Conservation (phyloP, 2,329 filamentous ascomycete species). For the Volutella citrinella region DNA sequence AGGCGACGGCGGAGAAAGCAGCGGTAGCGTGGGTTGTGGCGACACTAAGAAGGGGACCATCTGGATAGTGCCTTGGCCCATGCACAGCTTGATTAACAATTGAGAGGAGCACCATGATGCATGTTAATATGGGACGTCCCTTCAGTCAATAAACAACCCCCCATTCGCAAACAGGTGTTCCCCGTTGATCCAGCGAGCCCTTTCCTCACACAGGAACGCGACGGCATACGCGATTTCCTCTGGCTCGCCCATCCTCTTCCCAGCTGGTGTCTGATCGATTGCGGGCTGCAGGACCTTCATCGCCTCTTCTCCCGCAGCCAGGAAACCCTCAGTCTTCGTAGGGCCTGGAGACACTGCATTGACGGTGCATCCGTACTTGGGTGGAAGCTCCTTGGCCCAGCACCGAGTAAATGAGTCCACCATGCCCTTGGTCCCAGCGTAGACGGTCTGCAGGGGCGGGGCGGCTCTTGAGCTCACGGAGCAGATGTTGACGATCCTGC, state of each 20-base stretch:
- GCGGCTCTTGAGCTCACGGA: conserved; percentile 32
- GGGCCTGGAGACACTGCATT: conserved; percentile 43
- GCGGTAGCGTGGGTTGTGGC: no score
- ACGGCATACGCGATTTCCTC: conserved; percentile 47
- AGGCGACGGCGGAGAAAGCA: no score
- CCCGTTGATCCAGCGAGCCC: conserved; percentile 47
- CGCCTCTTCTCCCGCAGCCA: conserved; percentile 15
- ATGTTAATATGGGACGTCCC: no score
- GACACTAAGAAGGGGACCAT: no score
- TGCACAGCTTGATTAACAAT: no score
- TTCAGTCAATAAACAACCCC: conserved; percentile 13
- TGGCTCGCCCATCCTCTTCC: conserved; percentile 37
- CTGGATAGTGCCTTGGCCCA: no score
- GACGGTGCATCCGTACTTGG: conserved; percentile 43
- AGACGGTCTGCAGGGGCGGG: conserved; percentile 39
- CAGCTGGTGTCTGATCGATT: conserved; percentile 42
- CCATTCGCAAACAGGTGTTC: conserved; percentile 28
- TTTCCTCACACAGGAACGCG: conserved; percentile 41
- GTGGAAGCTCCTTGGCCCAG: conserved; percentile 43
- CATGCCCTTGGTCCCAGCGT: conserved; percentile 49
- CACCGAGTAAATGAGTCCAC: conserved; percentile 43
- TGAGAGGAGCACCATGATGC: no score
- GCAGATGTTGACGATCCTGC: conserved; percentile 43
- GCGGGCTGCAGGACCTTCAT: conserved; percentile 40
- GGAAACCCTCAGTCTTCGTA: conserved; percentile 38